Percentiles rank a stretch among this genome's conserved stretches.
Conservation (phyloP, 1,284 basidiomycete species). For the Mycena sp. region DNA sequence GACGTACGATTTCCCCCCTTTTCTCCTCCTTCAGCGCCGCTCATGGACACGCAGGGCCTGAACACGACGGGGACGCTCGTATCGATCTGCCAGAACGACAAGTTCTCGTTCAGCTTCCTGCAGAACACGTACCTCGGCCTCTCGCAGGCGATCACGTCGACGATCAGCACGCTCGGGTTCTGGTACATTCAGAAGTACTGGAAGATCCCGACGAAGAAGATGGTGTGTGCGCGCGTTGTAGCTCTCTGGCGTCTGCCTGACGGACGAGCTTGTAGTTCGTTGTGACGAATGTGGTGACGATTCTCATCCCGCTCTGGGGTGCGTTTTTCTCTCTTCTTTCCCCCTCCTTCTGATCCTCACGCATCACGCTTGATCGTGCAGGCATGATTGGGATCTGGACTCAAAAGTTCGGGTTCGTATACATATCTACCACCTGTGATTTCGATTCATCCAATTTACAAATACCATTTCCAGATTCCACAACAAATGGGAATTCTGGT, state of each 20-base stretch:
- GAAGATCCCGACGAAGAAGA: slow-evolving; percentile 80
- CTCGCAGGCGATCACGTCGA: slow-evolving; percentile 77
- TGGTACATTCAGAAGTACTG: slow-evolving; percentile 72
- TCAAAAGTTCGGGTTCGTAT: slow-evolving; percentile 63
- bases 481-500: slow-evolving; percentile 88
- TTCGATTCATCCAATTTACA: too few relatives aligned
- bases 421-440: too few relatives aligned
- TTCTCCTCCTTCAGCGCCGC: neutral
- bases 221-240: slow-evolving; percentile 55
- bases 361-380: too few relatives aligned
- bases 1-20: slow-evolving; percentile 63
- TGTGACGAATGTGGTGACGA: slow-evolving; percentile 79
- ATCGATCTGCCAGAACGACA: slow-evolving; percentile 81
- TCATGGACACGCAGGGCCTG: slow-evolving; percentile 58
- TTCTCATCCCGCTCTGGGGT: slow-evolving; percentile 86
- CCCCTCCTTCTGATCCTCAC: too few relatives aligned
- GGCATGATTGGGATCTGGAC: slow-evolving; percentile 90
- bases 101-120: slow-evolving; percentile 77
- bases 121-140: slow-evolving; percentile 83
- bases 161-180: slow-evolving; percentile 59
- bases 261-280: slow-evolving; percentile 61
- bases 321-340: too few relatives aligned
- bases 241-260: slow-evolving; percentile 18
- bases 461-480: slow-evolving; percentile 63
- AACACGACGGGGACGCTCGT: slow-evolving; percentile 84